Conservation (phyloP, 306 rosid genomes). For the Cercis canadensis region DNA sequence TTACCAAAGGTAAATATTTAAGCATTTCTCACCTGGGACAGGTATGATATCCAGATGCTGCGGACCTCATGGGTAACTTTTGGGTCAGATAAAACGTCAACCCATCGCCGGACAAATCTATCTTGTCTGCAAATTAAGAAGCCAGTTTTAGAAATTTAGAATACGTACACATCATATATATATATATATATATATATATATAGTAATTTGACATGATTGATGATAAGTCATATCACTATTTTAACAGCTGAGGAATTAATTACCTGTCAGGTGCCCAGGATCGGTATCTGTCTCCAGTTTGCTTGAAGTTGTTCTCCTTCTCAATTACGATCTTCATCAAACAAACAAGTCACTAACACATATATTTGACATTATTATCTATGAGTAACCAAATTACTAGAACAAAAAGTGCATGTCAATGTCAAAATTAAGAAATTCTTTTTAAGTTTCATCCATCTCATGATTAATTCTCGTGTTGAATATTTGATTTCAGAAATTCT, state of each 20-base stretch:
- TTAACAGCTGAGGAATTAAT: background rate
- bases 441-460: too few species aligned
- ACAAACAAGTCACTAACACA: slow-evolving; percentile 1
- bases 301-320: slow-evolving; percentile 72
- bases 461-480: background rate
- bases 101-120: slow-evolving; percentile 55
- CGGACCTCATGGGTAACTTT: slow-evolving; percentile 48
- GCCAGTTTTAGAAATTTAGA: background rate
- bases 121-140: slow-evolving; percentile 53
- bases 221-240: background rate
- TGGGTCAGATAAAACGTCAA: slow-evolving; percentile 52
- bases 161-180: too few species aligned
- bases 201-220: background rate
- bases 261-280: slow-evolving; percentile 67
- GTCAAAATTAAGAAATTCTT: too few species aligned
- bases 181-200: too few species aligned
- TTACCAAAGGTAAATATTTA: background rate
- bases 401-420: too few species aligned
- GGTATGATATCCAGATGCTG: too few species aligned
- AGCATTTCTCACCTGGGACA: slow-evolving; percentile 47
- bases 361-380: too few species aligned
- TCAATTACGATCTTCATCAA: slow-evolving; percentile 49
- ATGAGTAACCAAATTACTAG: too few species aligned
- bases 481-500: too few species aligned
- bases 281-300: slow-evolving; percentile 74